A percentile compares a stretch with the other conserved stretches of the same genome.
Evolutionary conservation across 208 protist species (phyloP).

Genomic region (Phytomonas sp.): DNA sequence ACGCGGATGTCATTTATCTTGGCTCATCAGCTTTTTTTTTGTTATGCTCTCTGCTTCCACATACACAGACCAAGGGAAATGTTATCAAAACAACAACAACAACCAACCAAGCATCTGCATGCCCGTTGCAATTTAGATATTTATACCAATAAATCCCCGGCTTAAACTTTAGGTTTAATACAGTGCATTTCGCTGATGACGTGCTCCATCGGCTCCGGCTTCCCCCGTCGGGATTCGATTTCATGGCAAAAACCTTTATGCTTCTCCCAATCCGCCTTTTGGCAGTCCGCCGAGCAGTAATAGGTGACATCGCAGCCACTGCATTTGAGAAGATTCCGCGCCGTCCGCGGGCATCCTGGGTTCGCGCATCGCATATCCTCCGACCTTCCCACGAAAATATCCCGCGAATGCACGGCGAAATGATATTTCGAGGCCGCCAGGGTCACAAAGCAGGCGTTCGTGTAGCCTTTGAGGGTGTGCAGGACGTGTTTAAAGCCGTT

Average conservation of each 20-base stretch:
- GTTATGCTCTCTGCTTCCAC: neutral
- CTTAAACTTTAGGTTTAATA: neutral
- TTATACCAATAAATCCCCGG: neutral
- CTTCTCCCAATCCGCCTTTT: slow-evolving; percentile 68
- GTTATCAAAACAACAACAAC: neutral
- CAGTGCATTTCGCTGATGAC: neutral
- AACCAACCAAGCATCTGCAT: too few relatives aligned
- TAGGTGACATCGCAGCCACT: slow-evolving; percentile 69
- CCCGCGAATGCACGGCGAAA: slow-evolving; percentile 60
- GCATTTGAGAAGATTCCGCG: slow-evolving; percentile 68
- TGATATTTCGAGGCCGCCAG: slow-evolving; percentile 52
- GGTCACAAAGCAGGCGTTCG: slow-evolving; percentile 30
- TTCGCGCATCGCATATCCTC: slow-evolving; percentile 56
- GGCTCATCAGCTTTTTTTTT: neutral
- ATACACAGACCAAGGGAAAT: neutral
- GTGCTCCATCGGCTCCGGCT: slow-evolving; percentile 15
- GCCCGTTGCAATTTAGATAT: neutral
- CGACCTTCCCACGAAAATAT: slow-evolving; percentile 49
- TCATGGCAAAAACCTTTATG: slow-evolving; percentile 68
- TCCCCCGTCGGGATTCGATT: slow-evolving; percentile 41
- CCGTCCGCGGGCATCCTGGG: slow-evolving; percentile 38
- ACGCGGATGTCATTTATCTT: neutral
- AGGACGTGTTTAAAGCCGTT: slow-evolving; percentile 37
- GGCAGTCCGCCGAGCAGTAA: slow-evolving; percentile 71
- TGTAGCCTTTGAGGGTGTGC: slow-evolving; percentile 38